A percentile compares a stretch with the other conserved stretches of the same genome.
Conservation (phyloP, 2,329 filamentous ascomycete genomes). For the Cladosporium sp. region DNA sequence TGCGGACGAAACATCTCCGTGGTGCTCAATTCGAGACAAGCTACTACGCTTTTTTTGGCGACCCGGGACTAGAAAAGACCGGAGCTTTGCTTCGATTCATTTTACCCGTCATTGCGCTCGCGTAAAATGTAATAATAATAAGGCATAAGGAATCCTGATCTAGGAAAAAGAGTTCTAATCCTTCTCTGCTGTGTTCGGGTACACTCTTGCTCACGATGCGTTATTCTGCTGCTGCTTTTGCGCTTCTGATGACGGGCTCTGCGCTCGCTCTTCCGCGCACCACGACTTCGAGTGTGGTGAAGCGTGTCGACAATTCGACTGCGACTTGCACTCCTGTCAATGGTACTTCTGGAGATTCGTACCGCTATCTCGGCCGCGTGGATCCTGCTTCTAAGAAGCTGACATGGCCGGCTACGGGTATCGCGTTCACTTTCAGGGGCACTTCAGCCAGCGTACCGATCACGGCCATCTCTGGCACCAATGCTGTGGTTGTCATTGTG, state of each 20-base stretch:
- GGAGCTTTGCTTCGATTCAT: neutral
- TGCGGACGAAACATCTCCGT: constrained; percentile 9
- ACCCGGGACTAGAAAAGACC: neutral
- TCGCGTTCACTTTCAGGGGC: constrained; percentile 45
- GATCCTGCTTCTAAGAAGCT: constrained; percentile 46
- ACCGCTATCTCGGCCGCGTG: constrained; percentile 43
- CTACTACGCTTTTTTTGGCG: neutral
- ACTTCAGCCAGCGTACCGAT: constrained; percentile 42
- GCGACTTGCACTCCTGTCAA: constrained; percentile 5
- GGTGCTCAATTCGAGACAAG: constrained; percentile 9
- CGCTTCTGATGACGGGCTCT: neutral
- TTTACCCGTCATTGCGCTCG: too few species aligned
- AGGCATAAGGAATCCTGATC: too few species aligned
- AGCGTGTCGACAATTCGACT: neutral
- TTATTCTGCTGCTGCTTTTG: neutral
- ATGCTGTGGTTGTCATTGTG: constrained; percentile 39
- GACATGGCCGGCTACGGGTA: constrained; percentile 48
- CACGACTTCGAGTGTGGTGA: neutral
- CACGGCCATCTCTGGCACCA: constrained; percentile 35
- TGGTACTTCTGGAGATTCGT: neutral
- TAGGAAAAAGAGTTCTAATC: neutral
- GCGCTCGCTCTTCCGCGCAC: constrained; percentile 2
- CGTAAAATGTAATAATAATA: neutral
- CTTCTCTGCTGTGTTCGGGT: neutral
- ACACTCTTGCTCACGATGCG: neutral